phyloP scores from a whole-genome alignment of 2,329 filamentous ascomycete genomes.

The Trichoderma endophyticum region DNA sequence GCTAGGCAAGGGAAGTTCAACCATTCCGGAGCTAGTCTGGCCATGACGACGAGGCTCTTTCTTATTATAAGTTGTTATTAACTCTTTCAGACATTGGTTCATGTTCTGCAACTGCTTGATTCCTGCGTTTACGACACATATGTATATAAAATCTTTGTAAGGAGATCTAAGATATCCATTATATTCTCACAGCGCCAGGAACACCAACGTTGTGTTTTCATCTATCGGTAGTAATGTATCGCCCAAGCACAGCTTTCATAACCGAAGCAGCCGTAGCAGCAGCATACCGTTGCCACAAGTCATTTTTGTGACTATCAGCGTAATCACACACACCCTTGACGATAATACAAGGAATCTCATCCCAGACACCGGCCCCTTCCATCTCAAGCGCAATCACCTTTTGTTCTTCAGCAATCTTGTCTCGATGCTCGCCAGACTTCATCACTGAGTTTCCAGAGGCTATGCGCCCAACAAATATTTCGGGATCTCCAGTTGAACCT shows the following conservation, averaged over 20 bases:
- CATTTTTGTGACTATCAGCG: background rate
- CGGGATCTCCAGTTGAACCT: background rate
- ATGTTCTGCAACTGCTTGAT: too few species aligned
- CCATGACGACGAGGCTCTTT: too few species aligned
- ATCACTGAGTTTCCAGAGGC: background rate
- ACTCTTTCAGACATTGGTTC: too few species aligned
- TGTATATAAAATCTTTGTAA: too few species aligned
- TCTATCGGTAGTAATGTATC: background rate
- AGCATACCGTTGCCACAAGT: background rate
- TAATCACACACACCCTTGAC: background rate
- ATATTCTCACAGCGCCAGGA: too few species aligned
- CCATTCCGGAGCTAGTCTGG: too few species aligned
- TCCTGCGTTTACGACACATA: too few species aligned
- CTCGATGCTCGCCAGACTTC: background rate
- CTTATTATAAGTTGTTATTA: too few species aligned
- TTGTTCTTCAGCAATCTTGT: background rate
- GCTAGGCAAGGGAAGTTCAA: too few species aligned
- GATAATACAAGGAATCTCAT: background rate
- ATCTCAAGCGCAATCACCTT: background rate
- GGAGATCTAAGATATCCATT: too few species aligned
- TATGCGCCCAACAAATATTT: background rate
- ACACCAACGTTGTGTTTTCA: too few species aligned
- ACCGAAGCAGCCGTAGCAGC: background rate
- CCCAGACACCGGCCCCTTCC: background rate
- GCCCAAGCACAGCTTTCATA: background rate